Conservation (phyloP, 345 rosid genomes). For the Citrus maxima region DNA sequence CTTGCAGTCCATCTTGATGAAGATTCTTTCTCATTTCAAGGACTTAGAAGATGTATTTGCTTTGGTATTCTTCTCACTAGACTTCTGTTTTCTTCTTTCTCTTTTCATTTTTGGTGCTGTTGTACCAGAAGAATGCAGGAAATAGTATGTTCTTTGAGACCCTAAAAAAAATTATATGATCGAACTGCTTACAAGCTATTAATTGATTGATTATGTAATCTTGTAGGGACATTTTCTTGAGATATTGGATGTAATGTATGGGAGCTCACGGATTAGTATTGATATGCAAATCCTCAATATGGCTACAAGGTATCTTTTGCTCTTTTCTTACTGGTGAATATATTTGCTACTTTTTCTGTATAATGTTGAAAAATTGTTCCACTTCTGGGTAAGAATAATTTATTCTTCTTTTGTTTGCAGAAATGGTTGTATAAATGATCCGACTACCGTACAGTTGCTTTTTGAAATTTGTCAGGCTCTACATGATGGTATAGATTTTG, state of each 20-base stretch:
- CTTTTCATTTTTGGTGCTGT: background rate
- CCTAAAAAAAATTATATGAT: background rate
- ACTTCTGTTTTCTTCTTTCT: background rate
- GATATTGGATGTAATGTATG: constrained; percentile 73
- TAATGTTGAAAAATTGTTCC: background rate
- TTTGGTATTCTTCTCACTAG: constrained; percentile 48
- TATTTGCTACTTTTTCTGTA: background rate
- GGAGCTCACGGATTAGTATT: constrained; percentile 52
- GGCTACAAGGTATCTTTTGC: constrained; percentile 59
- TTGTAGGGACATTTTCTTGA: constrained; percentile 74
- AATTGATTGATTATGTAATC: constrained; percentile 2
- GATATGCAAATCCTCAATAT: constrained; percentile 65
- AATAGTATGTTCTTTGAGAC: constrained; percentile 1
- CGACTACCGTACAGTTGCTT: constrained; percentile 60
- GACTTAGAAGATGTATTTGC: constrained; percentile 59
- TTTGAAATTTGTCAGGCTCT: constrained; percentile 76
- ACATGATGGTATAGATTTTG: constrained; percentile 54
- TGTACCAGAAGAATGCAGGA: background rate
- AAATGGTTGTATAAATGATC: constrained; percentile 51
- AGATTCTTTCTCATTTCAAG: constrained; percentile 67
- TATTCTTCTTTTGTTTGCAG: constrained; percentile 39
- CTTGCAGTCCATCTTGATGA: constrained; percentile 76
- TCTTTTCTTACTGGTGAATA: background rate
- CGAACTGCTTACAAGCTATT: constrained; percentile 7
- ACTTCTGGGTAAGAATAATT: constrained; percentile 9